Evolutionary conservation across 73 alveolate species (phyloP).

Genomic region (Stentor roeselii): DNA sequence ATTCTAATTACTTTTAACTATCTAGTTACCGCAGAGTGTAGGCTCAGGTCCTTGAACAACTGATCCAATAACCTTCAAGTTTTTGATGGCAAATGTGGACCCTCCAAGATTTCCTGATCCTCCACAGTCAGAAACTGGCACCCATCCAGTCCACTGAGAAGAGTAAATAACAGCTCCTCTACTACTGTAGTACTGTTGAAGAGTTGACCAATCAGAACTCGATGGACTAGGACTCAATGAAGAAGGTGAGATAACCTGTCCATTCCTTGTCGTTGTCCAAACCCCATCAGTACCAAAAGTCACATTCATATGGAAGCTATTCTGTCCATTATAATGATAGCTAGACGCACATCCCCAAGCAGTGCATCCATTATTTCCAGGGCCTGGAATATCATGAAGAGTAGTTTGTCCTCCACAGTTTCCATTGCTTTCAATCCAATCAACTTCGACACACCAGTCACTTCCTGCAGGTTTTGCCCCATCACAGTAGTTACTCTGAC

Average conservation of each 20-base stretch:
- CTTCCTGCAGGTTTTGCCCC: constrained; percentile 10
- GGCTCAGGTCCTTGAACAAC: constrained; percentile 10
- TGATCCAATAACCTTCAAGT: background rate
- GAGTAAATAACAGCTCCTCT: background rate
- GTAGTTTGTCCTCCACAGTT: constrained; percentile 7
- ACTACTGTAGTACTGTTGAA: background rate
- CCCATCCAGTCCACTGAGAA: constrained; percentile 18
- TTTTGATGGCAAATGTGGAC: background rate
- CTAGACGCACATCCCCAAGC: constrained; percentile 13
- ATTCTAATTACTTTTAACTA: too few relatives aligned
- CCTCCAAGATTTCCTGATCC: background rate
- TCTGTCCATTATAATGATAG: background rate
- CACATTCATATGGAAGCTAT: background rate
- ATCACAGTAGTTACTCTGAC: background rate
- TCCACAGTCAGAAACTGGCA: background rate
- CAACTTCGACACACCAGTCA: constrained; percentile 1
- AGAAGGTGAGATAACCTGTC: constrained; percentile 1
- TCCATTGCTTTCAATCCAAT: constrained; percentile 8
- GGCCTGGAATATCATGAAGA: background rate
- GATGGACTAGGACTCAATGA: background rate
- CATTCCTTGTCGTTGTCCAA: background rate
- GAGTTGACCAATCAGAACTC: background rate
- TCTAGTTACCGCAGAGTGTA: background rate
- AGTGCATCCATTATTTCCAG: constrained; percentile 8
- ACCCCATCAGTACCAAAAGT: background rate